Percentiles rank a stretch among this genome's conserved stretches.
These are phyloP conservation scores for Hyaloperonospora arabidopsidis DNA, from an alignment of 352 stramenopile genomes.

Conservation along the genomic window DNA sequence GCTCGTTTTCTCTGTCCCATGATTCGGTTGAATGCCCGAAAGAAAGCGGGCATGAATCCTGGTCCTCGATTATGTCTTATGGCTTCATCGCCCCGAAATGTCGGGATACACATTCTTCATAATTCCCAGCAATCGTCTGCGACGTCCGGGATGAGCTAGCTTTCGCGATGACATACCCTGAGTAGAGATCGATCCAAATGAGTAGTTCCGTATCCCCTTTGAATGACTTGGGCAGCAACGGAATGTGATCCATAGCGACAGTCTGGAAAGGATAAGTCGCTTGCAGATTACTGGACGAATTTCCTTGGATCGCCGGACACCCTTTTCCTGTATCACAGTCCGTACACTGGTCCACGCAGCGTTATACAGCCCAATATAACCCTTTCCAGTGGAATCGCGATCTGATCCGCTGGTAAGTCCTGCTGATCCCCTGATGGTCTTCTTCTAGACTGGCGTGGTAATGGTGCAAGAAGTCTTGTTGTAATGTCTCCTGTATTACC, in stretches of 20 bases:
- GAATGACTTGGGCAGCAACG: slow-evolving; percentile 5
- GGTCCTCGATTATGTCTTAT: background rate
- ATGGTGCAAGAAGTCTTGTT: background rate
- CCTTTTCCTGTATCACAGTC: slow-evolving; percentile 7
- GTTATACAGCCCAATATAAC: background rate
- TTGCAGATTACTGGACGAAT: background rate
- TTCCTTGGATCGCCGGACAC: background rate
- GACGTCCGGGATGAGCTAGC: background rate
- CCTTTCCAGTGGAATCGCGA: slow-evolving; percentile 4
- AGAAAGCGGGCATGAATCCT: background rate
- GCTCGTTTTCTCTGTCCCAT: background rate
- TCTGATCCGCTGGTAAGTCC: background rate
- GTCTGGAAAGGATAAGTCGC: slow-evolving; percentile 1
- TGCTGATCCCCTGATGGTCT: slow-evolving; percentile 4
- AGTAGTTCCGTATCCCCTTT: slow-evolving; percentile 12
- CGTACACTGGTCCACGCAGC: background rate
- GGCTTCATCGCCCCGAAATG: slow-evolving; percentile 18
- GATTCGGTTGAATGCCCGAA: background rate
- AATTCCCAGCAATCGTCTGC: too few species aligned
- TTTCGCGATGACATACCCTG: slow-evolving; percentile 1
- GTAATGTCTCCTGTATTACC: background rate
- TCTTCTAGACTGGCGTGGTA: background rate
- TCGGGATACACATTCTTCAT: slow-evolving; percentile 18
- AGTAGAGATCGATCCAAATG: slow-evolving; percentile 3
- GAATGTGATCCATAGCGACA: slow-evolving; percentile 10